Evolutionary conservation across 1,284 basidiomycete genomes (phyloP).

Genomic region (Ceratobasidium sp.): DNA sequence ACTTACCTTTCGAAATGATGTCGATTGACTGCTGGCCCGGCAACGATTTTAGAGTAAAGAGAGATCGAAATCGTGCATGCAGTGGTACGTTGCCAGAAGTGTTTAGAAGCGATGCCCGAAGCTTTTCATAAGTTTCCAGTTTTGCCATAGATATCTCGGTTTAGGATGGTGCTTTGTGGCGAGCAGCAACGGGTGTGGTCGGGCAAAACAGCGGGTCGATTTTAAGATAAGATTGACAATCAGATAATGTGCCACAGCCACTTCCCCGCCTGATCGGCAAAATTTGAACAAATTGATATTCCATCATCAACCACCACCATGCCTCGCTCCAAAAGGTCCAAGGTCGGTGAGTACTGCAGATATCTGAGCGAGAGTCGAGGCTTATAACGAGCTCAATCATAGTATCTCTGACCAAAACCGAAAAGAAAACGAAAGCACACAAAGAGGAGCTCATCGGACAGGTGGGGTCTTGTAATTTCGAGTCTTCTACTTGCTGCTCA

Average conservation of each 20-base stretch:
- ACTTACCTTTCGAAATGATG: constrained; percentile 84
- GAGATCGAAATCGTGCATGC: constrained; percentile 88
- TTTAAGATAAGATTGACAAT: constrained; percentile 13
- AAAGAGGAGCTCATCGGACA: constrained; percentile 85
- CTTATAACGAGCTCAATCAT: not conserved
- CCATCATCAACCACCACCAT: constrained; percentile 55
- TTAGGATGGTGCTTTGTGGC: not conserved
- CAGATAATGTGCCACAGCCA: constrained; percentile 29
- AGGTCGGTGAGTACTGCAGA: constrained; percentile 66
- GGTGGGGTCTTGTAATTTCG: constrained; percentile 54
- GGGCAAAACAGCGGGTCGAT: constrained; percentile 26
- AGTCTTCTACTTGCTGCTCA: constrained; percentile 20
- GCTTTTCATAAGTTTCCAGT: constrained; percentile 44
- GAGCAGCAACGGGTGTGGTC: constrained; percentile 17
- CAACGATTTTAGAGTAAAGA: constrained; percentile 93
- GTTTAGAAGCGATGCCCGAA: constrained; percentile 80
- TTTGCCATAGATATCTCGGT: constrained; percentile 13
- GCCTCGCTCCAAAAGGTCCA: constrained; percentile 88
- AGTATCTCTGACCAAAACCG: constrained; percentile 52
- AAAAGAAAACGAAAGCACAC: constrained; percentile 64
- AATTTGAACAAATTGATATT: constrained; percentile 31
- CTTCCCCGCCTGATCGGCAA: constrained; percentile 29
- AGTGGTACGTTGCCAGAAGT: constrained; percentile 74
- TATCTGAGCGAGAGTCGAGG: not conserved
- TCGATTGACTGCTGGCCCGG: constrained; percentile 72